Percentiles rank a stretch among this genome's conserved stretches.
phyloP scores from a whole-genome alignment of 2,329 filamentous ascomycete species.

The Diaporthe helianthi region DNA sequence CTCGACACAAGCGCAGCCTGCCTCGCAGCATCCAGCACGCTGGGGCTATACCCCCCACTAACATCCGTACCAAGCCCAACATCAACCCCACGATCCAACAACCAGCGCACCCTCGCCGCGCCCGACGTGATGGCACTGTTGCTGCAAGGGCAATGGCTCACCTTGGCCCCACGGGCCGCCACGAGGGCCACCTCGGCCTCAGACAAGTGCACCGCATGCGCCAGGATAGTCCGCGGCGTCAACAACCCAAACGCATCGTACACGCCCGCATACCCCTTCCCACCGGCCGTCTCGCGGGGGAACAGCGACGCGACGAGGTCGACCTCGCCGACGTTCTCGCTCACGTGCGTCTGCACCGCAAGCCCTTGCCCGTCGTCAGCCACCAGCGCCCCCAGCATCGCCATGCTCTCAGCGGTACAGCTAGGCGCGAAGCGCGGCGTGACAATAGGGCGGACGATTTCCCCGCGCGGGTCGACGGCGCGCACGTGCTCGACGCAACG shows the following conservation, averaged over 20 bases:
- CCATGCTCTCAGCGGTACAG: constrained; percentile 67
- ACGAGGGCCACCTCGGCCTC: constrained; percentile 72
- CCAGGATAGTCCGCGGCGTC: constrained; percentile 77
- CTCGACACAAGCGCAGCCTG: constrained; percentile 82
- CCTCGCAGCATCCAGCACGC: constrained; percentile 81
- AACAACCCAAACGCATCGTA: constrained; percentile 80
- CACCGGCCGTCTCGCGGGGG: constrained; percentile 52
- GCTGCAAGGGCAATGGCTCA: constrained; percentile 86
- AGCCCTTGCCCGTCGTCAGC: constrained; percentile 65
- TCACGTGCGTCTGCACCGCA: constrained; percentile 87
- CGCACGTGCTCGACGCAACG: constrained; percentile 70
- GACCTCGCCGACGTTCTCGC: constrained; percentile 80
- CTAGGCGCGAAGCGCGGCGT: constrained; percentile 75
- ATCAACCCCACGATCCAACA: constrained; percentile 76
- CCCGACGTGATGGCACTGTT: constrained; percentile 86
- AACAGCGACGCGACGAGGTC: constrained; percentile 74
- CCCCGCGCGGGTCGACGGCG: constrained; percentile 68
- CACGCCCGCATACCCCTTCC: constrained; percentile 69
- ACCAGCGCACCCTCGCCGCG: constrained; percentile 73
- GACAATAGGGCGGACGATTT: constrained; percentile 78
- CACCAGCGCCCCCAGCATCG: constrained; percentile 69
- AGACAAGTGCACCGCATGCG: constrained; percentile 81
- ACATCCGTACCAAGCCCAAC: constrained; percentile 93
- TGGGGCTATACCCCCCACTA: constrained; percentile 83
- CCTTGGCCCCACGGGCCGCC: constrained; percentile 64